Evolutionary conservation across 495 filamentous ascomycete genomes (phyloP), one percentile per base, ranked within the genome.

Genomic region (Cercophora sp.): DNA sequence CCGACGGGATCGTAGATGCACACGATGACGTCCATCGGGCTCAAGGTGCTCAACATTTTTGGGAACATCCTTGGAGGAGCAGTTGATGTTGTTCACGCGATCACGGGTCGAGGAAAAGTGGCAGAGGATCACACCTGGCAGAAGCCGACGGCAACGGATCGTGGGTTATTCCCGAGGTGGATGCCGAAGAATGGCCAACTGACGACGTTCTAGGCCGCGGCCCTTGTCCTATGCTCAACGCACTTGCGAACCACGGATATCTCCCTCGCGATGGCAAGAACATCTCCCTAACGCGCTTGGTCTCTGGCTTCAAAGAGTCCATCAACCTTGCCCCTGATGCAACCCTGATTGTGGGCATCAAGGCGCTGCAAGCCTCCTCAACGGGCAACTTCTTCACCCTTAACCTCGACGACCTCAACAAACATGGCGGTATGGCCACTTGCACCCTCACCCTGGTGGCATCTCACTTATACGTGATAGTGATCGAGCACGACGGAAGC

Each of bases 171-270:
- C n/a, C n/a, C n/a, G n/a, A n/a, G n/a, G n/a, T n/a, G n/a, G n/a
- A n/a, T n/a, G n/a, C n/a, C n/a, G n/a, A n/a, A n/a, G n/a, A 4
- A 8, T 27, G 36, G 16, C 16, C 52, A 8, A 31, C 1, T 31
- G 25, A 40, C 3, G n/a, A 9, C 31, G 9, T 42, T 18, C 5
- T 25, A 63, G 60, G 31, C 32, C 55, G 76, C 36, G 62, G 67
- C 52, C 64, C 76, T 42, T 76, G 80, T 48, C 80, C 81, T 0
- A 78, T 75, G 50, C 62, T 83, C 18, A 82, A 83, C 57, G 68
- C 75, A 11, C 67, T 82, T 31, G 79, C 80, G 1, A 83, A 83
- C 65, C 79, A 82, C 60, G 70, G 68, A 44, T 82, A 79, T 52
- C 68, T 84, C 13, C 73, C 77, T 1, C 79, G 68, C 36, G 71